Evolutionary conservation across 2,329 filamentous ascomycete genomes (phyloP), one percentile per base, ranked within the genome.

Genomic region (Anthostomella pinea): DNA sequence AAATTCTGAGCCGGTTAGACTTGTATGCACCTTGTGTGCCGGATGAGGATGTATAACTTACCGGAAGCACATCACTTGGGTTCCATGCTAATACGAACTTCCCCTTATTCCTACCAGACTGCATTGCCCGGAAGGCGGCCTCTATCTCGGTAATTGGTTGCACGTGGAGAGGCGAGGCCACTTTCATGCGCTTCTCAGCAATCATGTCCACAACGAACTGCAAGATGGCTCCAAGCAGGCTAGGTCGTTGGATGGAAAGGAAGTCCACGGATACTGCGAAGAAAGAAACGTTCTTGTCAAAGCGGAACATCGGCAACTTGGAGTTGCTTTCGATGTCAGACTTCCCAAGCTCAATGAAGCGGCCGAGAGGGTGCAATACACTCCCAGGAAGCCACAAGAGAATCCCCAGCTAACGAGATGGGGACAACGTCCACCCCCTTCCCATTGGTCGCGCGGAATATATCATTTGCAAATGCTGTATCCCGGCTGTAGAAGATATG

Each of bases 401-500:
- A 22, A 9, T 35, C 16, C 2, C 44, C 47, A 2, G 45, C 21
- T 1, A 51, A 23, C 3, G 42, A 45, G 15, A 48, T 51, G 7
- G 48, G 19, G 9, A 53, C 41, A 4, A 49, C 25, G 10, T 53
- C 48, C 13, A 51, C 42, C 3, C 49, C 48, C 5, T 34, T 21
- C 0, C 40, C 43, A 4, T 22, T 11, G 1, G 46, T 51, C 6
- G 35, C n/a, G 5, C 25, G 35, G 11, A 14, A 33, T 11, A 53
- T 25, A 6, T 31, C 33, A 11, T 30, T 25, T 11, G 28, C 35
- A 24, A 53, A 51, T 9, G 25, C 22, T 8, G 27, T 16, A 21
- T 42, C 26, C 14, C 45, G 35, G 19, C 46, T 52, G 17, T 26
- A 41, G 29, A 53, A 46, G 9, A 51, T 43, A 30, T 36, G 46